These are phyloP conservation scores for Clarireedia hainanense DNA, from an alignment of 2,329 filamentous ascomycete genomes.

Conservation along the genomic window DNA sequence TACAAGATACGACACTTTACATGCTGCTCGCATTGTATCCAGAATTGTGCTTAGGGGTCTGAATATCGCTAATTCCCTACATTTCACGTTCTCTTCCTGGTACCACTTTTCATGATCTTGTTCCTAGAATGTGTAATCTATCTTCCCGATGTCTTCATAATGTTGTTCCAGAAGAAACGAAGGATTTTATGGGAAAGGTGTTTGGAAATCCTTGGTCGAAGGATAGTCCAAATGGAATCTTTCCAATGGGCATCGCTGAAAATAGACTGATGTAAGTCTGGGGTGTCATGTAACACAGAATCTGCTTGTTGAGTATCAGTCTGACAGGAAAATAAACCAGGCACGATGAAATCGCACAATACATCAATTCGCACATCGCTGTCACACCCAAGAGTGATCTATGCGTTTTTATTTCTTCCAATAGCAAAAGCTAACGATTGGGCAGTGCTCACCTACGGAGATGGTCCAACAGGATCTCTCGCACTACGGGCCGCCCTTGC, in stretches of 20 bases:
- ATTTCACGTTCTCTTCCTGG: too few relatives aligned
- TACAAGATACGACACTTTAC: too few relatives aligned
- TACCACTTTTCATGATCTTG: too few relatives aligned
- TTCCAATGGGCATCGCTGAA: slow-evolving; percentile 12
- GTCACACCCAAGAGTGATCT: slow-evolving; percentile 3
- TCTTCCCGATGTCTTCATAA: slow-evolving; percentile 8
- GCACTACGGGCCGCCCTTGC: slow-evolving; percentile 34
- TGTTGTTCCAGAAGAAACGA: slow-evolving; percentile 1
- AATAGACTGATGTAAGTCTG: slow-evolving; percentile 13
- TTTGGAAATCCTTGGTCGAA: slow-evolving; percentile 11
- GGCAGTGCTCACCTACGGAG: slow-evolving; percentile 13
- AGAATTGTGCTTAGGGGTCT: too few relatives aligned
- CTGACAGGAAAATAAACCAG: neutral
- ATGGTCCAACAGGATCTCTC: slow-evolving; percentile 23
- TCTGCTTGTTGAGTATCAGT: neutral
- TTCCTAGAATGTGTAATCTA: neutral
- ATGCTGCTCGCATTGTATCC: too few relatives aligned
- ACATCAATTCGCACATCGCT: slow-evolving; percentile 7
- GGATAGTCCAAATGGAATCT: slow-evolving; percentile 10
- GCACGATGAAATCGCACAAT: slow-evolving; percentile 11
- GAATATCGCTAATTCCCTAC: too few relatives aligned
- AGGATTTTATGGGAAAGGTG: slow-evolving; percentile 8
- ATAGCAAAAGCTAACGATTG: neutral
- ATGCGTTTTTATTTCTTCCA: neutral
- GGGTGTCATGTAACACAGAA: too few relatives aligned